Evolutionary conservation across 1,139 yeast species (phyloP).

Genomic region (Tardiomyces blankii): DNA sequence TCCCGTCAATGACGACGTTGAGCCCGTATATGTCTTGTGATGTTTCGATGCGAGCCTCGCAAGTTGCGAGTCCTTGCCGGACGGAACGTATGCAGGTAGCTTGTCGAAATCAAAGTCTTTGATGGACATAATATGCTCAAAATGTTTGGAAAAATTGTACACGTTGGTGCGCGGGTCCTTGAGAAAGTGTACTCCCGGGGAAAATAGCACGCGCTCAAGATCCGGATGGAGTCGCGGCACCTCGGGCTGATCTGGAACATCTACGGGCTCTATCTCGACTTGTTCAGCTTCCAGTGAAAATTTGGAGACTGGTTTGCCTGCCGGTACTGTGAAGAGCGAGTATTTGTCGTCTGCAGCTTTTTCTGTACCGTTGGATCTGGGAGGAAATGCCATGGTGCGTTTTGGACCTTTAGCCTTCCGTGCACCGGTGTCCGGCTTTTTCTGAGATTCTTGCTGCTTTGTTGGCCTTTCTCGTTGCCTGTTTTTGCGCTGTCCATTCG

Average conservation of each 20-base stretch:
- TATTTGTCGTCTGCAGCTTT: too few relatives aligned
- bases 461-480: too few relatives aligned
- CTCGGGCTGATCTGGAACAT: conserved; percentile 16
- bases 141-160: conserved; percentile 54
- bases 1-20: conserved; percentile 83
- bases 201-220: conserved; percentile 57
- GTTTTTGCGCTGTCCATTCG: too few relatives aligned
- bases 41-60: conserved; percentile 35
- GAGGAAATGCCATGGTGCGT: too few relatives aligned
- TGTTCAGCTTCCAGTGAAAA: neutral
- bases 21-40: conserved; percentile 48
- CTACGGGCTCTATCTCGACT: conserved; percentile 6
- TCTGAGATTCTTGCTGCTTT: too few relatives aligned
- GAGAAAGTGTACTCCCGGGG: conserved; percentile 75
- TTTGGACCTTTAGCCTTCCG: too few relatives aligned
- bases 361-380: too few relatives aligned
- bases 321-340: too few relatives aligned
- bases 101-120: conserved; percentile 56
- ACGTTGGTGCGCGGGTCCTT: conserved; percentile 69
- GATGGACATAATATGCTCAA: conserved; percentile 53
- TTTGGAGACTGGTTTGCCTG: too few relatives aligned
- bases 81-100: conserved; percentile 48
- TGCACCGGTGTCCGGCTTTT: too few relatives aligned
- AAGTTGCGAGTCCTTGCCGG: conserved; percentile 52
- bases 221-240: conserved; percentile 47